Evolutionary conservation across 345 rosid genomes (phyloP), one percentile per base, ranked within the genome.

Genomic region (Eucalyptus sideroxylon): DNA sequence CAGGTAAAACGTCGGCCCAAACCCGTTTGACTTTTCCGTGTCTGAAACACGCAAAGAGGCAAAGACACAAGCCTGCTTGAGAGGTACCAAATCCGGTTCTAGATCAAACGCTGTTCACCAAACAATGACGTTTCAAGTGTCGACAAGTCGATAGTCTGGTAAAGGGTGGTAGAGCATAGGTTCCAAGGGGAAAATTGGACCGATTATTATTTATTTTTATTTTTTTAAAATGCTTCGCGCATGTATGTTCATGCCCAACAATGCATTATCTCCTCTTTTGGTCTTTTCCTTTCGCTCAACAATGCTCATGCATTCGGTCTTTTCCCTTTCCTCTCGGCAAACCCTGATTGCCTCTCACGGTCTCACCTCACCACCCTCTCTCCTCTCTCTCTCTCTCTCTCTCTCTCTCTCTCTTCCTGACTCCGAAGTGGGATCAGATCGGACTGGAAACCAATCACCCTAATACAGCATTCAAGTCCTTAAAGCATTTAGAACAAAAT

Each of bases 71-170:
- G 85, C 85, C 47, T 14, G 6, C 85, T 40, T 12, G 30, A 6
- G 47, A 77, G 27, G 47, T 40, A 40, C 85, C n/a, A 42, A 51
- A 16, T 31, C 60, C 49, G 77, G 45, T 23, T 31, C 42, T 49
- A 26, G 53, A 65, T 82, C 82, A 14, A 69, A 31, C 86, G 86
- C 89, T 89, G 91, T 65, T 93, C 82, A 91, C 91, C 93, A 72
- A 90, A 91, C 90, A 44, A 40, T 40, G 85, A 40, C 85, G 44
- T 77, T 40, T 77, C 85, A 40, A 77, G 7, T 4, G 30, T 77
- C 5, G 47, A 40, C 7, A 12, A 40, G 42, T 9, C 24, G 16
- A 77, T 6, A 40, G 27, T 77, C 27, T 40, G 47, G 85, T 77
- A 40, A 40, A 40, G 47, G 82, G 85, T 11, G 24, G 30, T 24